Evolutionary conservation across 1,139 yeast genomes (phyloP), one percentile per base, ranked within the genome.

Genomic region (Pichia cactophila): DNA sequence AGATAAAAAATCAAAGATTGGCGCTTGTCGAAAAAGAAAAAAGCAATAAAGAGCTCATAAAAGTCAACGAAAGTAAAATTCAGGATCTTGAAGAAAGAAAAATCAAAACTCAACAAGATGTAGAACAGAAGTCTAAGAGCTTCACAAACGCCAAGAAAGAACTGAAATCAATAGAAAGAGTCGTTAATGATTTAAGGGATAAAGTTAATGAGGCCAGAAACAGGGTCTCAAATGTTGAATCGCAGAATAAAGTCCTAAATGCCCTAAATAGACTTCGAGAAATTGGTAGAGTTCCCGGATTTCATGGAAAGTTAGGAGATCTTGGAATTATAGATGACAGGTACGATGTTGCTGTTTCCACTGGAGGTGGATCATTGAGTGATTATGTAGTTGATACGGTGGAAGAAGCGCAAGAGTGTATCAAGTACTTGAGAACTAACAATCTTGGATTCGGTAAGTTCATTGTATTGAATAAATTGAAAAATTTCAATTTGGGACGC

Each of bases 371-470:
- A 1, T 83, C 92, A 10, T 71, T 94, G 51, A 95, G 90, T 62
- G 92, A 95, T 49, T 81, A 89, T 74, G 97, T 94, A 20, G 97
- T 94, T 3, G 97, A 89, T 47, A 81, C 90, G 0, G 97, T 92
- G 10, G 96, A 87, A 58, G 84, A 87, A 33, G 98, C 96, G 1
- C 97, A 89, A 63, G 80, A 80, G 45, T 92, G 98, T 66, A 86
- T 94, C 52, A 94, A 87, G 48, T 85, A 87, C 59, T 73, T 94
- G 61, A 75, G 97, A 52, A 83, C 84, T 60, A 86, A 86, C 60
- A 83, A 83, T 54, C 72, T 90, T 39, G 99, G 99, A 0, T 84
- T 90, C 58, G 96, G 96, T 6, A 81, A 85, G 54, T 92, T 94
- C 62, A 85, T 92, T 52, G 76, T 94, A 41, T 71, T 94, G 54